A percentile compares a stretch with the other conserved stretches of the same genome.
phyloP scores from a whole-genome alignment of 495 filamentous ascomycete genomes.

The Collariella sp. region DNA sequence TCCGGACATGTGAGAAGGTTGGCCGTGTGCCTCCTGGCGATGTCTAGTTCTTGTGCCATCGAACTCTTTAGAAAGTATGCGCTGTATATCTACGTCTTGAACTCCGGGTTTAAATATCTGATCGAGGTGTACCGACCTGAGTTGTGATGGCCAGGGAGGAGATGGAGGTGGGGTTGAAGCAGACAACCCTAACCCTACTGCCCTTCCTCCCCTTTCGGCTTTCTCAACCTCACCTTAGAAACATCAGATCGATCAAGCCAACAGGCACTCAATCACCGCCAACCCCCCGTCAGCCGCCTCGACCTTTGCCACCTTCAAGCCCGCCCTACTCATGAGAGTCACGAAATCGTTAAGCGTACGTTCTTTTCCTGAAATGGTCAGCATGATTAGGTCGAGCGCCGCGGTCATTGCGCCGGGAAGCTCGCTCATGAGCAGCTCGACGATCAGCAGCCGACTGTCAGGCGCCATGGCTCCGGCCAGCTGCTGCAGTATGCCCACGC shows the following conservation, averaged over 20 bases:
- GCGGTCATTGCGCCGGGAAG: constrained; percentile 12
- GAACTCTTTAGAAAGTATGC: no score
- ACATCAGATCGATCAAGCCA: not conserved
- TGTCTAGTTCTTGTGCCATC: no score
- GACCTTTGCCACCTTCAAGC: constrained; percentile 13
- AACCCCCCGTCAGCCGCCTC: not conserved
- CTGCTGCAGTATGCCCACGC: constrained; percentile 19
- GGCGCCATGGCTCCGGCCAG: constrained; percentile 15
- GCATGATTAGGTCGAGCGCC: constrained; percentile 18
- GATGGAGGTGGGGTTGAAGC: no score
- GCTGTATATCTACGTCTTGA: no score
- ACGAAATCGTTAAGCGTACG: constrained; percentile 6
- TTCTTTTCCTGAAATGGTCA: constrained; percentile 16
- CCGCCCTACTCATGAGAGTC: constrained; percentile 12
- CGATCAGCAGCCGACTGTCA: constrained; percentile 24
- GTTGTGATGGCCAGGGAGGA: no score
- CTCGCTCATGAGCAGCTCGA: constrained; percentile 25
- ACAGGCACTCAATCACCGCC: not conserved
- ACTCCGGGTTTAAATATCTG: no score
- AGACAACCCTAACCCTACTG: no score
- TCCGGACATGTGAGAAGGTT: no score
- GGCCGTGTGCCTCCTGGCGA: no score
- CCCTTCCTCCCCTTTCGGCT: no score
- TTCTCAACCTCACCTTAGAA: no score
- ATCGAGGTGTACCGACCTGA: no score